Base-by-base conservation (phyloP, 2,329 filamentous ascomycete species). In the Pseudophaeomoniella oleicola region DNA sequence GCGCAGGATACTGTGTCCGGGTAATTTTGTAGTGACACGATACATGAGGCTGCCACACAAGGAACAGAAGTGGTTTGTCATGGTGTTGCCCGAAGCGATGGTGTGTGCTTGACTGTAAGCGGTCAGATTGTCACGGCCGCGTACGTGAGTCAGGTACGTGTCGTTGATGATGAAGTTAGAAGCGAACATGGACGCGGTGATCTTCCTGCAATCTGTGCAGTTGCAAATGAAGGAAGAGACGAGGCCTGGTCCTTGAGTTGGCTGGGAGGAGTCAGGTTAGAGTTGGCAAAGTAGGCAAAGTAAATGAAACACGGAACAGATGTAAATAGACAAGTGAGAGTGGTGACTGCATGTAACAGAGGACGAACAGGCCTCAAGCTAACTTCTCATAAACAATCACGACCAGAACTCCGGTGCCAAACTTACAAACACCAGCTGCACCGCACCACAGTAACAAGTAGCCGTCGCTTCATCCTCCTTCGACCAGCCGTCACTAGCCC, bases 1-100 rank as follows among this genome's bases (percentile, higher is more conserved):
- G 0, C 75, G 55, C 40, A 71, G 36, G 33, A 78, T 66, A 27
- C 52, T 66, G 31, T 41, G 39, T 0, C 60, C 67, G 0, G 70
- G 69, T 37, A 59, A 67, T 0, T 47, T 55, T 1, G 53, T 46
- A 3, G 64, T 55, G 5, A 62, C 51, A 1, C 74, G 63, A 44
- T 75, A 78, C 71, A 79, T 69, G 3, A 78, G 60, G 0, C 66
- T 67, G 0, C 75, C 74, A 46, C 75, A 80, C 0, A 58, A 67
- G 0, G 48, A 54, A 44, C 75, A 80, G 52, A 79, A 80, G 47
- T 63, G 58, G 46, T 78, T 78, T 5, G 67, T 68, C 74, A 79
- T 80, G 4, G 35, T 51, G 37, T 64, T 60, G 2, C 59, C 60
- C 0, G 61, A 59, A 0, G 42, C 57, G 30, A 71, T 63, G 0